phyloP scores from a whole-genome alignment of 2,329 filamentous ascomycete genomes.

The Aspergillus sp. region DNA sequence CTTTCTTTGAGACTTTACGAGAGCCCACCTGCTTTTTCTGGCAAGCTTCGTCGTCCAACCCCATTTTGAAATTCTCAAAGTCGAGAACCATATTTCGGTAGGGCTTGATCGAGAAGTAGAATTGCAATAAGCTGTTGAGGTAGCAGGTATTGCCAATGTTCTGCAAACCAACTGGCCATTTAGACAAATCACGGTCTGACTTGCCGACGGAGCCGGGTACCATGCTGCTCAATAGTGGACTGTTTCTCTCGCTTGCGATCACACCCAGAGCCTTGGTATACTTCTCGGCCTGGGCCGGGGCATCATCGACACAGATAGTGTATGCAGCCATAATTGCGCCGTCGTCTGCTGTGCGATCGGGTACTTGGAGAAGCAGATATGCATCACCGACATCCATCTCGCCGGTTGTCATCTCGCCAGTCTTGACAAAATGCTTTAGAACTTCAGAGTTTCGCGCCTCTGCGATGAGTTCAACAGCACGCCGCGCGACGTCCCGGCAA shows the following conservation, averaged over 20 bases:
- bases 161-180: constrained; percentile 78
- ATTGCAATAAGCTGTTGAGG: constrained; percentile 92
- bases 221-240: constrained; percentile 35
- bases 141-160: constrained; percentile 99
- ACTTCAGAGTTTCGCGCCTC: constrained; percentile 56
- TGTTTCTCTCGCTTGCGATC: constrained; percentile 47
- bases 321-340: constrained; percentile 52
- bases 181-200: constrained; percentile 37
- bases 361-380: constrained; percentile 52
- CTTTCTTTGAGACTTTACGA: constrained; percentile 60
- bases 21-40: constrained; percentile 73
- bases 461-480: constrained; percentile 61
- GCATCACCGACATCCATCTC: constrained; percentile 59
- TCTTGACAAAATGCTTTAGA: constrained; percentile 54
- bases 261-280: constrained; percentile 50
- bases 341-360: constrained; percentile 53
- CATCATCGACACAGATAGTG: constrained; percentile 47
- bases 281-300: constrained; percentile 45
- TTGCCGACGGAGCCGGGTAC: constrained; percentile 32
- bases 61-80: constrained; percentile 69
- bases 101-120: constrained; percentile 84
- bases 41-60: constrained; percentile 63
- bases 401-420: constrained; percentile 49
- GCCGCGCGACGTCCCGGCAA: constrained; percentile 51
- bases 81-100: constrained; percentile 78